Evolutionary conservation across 1,284 basidiomycete species (phyloP).

Genomic region (Takashimella tepidaria): DNA sequence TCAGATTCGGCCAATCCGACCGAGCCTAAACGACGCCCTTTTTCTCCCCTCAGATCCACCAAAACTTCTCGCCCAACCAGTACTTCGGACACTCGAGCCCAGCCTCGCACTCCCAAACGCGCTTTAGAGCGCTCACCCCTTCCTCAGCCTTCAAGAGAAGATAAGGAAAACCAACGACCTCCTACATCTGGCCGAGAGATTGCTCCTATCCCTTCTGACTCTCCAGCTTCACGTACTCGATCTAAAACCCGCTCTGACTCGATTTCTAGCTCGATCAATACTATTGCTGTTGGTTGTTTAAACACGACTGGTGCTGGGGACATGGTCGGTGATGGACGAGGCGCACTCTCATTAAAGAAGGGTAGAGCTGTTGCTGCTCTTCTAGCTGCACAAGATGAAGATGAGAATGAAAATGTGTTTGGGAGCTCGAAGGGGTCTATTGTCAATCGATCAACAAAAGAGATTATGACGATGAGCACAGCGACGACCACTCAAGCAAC

Average conservation of each 20-base stretch:
- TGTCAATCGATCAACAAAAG: background rate
- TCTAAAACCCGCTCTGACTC: conserved; percentile 5
- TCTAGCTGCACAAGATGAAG: conserved; percentile 3
- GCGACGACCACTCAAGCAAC: background rate
- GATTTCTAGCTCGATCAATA: background rate
- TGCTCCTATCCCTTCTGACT: conserved; percentile 7
- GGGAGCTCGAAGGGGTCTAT: background rate
- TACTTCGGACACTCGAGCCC: conserved; percentile 1
- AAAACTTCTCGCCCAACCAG: background rate
- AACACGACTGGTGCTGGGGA: background rate
- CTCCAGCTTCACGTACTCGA: conserved; percentile 21
- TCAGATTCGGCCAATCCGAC: background rate
- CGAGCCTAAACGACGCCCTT: conserved; percentile 7
- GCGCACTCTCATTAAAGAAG: conserved; percentile 23
- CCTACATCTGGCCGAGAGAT: background rate
- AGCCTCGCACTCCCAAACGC: background rate
- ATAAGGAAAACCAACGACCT: conserved; percentile 32
- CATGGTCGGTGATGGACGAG: conserved; percentile 23
- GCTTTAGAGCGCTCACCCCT: too few relatives aligned
- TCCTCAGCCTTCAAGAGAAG: conserved; percentile 1
- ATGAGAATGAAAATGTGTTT: background rate
- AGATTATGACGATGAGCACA: background rate
- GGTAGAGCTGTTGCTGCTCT: conserved; percentile 15
- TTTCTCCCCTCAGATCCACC: background rate
- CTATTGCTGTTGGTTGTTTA: background rate